A percentile compares a stretch with the other conserved stretches of the same genome.
Evolutionary conservation across 2,329 filamentous ascomycete genomes (phyloP).

Genomic region (Beauveria asiatica): DNA sequence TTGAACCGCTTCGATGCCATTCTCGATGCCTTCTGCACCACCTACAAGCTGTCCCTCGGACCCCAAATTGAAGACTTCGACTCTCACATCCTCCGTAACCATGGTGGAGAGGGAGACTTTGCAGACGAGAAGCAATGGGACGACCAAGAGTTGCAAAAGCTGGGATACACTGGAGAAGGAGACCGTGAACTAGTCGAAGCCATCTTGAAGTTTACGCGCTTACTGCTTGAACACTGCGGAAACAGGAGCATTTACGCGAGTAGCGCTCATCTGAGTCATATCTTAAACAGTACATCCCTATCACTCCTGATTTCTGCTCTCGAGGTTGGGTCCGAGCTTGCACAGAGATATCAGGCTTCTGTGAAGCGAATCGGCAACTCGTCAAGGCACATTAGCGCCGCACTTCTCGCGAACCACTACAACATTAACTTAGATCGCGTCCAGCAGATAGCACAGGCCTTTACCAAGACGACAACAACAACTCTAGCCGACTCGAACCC

Average conservation of each 20-base stretch:
- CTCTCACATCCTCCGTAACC: conserved; percentile 54
- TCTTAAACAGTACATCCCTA: conserved; percentile 80
- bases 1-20: conserved; percentile 90
- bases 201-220: conserved; percentile 75
- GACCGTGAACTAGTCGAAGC: conserved; percentile 73
- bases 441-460: conserved; percentile 73
- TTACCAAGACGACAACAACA: conserved; percentile 60
- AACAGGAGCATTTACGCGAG: conserved; percentile 95
- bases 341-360: conserved; percentile 85
- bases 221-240: conserved; percentile 88
- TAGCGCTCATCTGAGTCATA: conserved; percentile 78
- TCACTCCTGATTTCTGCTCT: conserved; percentile 70
- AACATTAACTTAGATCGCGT: conserved; percentile 72
- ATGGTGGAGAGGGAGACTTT: conserved; percentile 42
- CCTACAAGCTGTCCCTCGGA: conserved; percentile 71
- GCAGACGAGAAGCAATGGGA: conserved; percentile 40
- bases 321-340: conserved; percentile 74
- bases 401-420: conserved; percentile 77
- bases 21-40: conserved; percentile 69
- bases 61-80: conserved; percentile 74
- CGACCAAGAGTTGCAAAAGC: conserved; percentile 38
- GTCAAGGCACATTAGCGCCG: conserved; percentile 58
- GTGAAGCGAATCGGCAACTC: conserved; percentile 66
- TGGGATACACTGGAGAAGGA: conserved; percentile 64
- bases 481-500: conserved; percentile 44